A percentile compares a stretch with the other conserved stretches of the same genome.
phyloP scores from a whole-genome alignment of 768 basidiomycete genomes.

The Lactarius trivialis region DNA sequence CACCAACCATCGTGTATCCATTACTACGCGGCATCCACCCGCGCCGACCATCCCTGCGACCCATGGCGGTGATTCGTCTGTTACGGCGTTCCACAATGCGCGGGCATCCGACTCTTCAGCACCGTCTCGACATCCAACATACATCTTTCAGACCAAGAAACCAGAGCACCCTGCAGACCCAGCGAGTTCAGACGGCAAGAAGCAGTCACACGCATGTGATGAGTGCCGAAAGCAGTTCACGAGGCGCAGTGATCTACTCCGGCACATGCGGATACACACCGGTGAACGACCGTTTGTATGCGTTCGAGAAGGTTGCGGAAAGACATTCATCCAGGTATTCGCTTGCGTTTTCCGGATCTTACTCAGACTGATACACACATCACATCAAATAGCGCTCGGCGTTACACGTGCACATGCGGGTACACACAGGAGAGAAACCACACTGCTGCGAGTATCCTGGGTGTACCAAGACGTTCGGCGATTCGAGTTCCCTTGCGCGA shows the following conservation, averaged over 20 bases:
- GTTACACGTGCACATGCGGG: constrained; percentile 79
- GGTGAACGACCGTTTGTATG: constrained; percentile 85
- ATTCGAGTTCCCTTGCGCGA: constrained; percentile 86
- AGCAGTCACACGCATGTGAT: constrained; percentile 54
- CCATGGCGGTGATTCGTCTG: constrained; percentile 1
- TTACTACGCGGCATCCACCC: neutral
- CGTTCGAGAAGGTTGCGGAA: constrained; percentile 65
- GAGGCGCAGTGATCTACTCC: constrained; percentile 73
- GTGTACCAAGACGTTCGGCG: constrained; percentile 83
- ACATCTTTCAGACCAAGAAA: neutral
- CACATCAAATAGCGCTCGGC: constrained; percentile 62
- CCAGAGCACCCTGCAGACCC: constrained; percentile 25
- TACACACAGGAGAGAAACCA: constrained; percentile 91
- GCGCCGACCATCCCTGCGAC: constrained; percentile 1
- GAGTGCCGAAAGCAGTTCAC: constrained; percentile 78
- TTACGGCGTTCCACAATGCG: constrained; percentile 6
- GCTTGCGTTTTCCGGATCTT: constrained; percentile 2
- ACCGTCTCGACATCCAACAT: constrained; percentile 14
- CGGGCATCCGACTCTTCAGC: neutral
- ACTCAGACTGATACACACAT: constrained; percentile 19
- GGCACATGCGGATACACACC: constrained; percentile 87
- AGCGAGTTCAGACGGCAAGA: constrained; percentile 26
- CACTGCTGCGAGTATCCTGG: constrained; percentile 86
- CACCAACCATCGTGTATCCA: neutral
- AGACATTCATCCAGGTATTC: constrained; percentile 85